A percentile compares a stretch with the other conserved stretches of the same genome.
Conservation (phyloP, 306 rosid species). For the Abrus precatorius region DNA sequence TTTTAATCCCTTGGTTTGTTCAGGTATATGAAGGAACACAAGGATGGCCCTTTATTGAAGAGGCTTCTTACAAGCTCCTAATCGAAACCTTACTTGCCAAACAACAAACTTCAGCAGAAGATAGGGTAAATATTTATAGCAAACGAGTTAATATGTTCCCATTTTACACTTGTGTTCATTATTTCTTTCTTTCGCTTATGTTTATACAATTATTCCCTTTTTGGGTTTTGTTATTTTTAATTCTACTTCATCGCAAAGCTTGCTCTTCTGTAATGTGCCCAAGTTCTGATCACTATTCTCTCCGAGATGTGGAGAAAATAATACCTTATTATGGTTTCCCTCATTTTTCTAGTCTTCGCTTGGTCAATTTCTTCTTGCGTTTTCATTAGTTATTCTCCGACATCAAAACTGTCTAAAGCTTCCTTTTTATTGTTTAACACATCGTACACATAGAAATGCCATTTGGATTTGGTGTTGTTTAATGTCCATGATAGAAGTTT, state of each 20-base stretch:
- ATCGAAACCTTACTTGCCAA: conserved; percentile 56
- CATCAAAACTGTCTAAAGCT: not conserved
- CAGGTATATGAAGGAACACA: conserved; percentile 61
- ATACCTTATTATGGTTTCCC: not conserved
- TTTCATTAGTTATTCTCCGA: not conserved
- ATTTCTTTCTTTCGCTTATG: not conserved
- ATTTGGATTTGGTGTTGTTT: not conserved
- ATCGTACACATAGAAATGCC: not conserved
- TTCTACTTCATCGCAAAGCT: not conserved
- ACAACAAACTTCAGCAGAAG: conserved; percentile 26
- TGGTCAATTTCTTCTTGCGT: too few relatives aligned
- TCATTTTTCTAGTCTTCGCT: too few relatives aligned
- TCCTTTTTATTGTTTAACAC: not conserved
- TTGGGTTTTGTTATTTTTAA: not conserved
- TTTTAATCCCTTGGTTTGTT: conserved; percentile 7
- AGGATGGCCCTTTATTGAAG: conserved; percentile 64
- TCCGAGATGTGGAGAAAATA: not conserved
- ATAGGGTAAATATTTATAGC: conserved; percentile 40
- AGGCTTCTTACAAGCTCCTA: conserved; percentile 51
- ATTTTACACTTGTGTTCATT: conserved; percentile 11
- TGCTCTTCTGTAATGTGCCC: not conserved
- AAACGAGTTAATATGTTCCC: not conserved
- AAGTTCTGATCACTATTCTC: not conserved
- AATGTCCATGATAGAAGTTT: not conserved
- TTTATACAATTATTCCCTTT: not conserved